Evolutionary conservation across 1,284 basidiomycete genomes (phyloP), one percentile per base, ranked within the genome.

Genomic region (Irpex sp.): DNA sequence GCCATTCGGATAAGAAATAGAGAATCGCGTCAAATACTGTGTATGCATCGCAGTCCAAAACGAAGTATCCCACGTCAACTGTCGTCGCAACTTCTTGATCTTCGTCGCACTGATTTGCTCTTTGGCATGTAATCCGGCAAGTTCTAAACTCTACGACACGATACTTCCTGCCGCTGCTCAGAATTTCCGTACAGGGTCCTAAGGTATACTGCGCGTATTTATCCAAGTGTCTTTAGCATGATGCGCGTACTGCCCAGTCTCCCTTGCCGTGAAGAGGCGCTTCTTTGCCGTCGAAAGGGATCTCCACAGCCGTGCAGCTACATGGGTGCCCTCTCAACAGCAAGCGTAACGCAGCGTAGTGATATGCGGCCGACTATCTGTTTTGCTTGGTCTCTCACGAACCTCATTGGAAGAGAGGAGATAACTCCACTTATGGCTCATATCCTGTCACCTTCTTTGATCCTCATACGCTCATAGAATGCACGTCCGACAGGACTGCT

Each of bases 1-100:
- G 94, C 0, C 94, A 97, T 75, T 94, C 92, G 21, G 94, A 95
- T 74, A 78, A 76, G 61, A 67, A 66, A 54, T 60, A 58, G 33
- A 17, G 11, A n/a, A 50, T 17, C 5, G 17, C 49, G 15, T 35
- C 53, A 36, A 8, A 26, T 33, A 2, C 26, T 17, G 17, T 51
- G 49, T 17, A 51, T 21, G 11, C 49, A 11, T 11, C 4, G 9
- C 3, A 2, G 17, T 21, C 2, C 49, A 51, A 15, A 19, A 51
- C 4, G 26, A 26, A 26, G 2, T 26, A 26, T 4, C 26, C 26
- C 26, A 26, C 26, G 26, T 26, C 26, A 4, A 26, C 2, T 26
- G 26, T 26, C 26, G 26, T 26, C 26, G 26, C 2, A 26, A 26
- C 26, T 26, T 26, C 26, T 4, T 26, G 26, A 26, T 26, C 26